A percentile compares a stretch with the other conserved stretches of the same genome.
Conservation (phyloP, 2,329 filamentous ascomycete species). For the Huntiella bhutanensis region DNA sequence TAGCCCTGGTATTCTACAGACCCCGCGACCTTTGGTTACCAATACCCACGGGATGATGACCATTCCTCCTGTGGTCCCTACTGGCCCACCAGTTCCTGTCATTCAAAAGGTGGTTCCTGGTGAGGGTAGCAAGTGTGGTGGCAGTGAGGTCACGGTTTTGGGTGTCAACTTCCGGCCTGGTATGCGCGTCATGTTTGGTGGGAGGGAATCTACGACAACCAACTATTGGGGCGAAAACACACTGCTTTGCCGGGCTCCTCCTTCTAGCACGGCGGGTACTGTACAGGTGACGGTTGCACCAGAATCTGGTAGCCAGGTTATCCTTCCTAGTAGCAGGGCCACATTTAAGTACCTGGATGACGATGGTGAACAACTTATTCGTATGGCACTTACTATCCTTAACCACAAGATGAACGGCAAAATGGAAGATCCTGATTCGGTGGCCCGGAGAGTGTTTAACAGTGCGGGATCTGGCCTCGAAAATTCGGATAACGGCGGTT, state of each 20-base stretch:
- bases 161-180: constrained; percentile 61
- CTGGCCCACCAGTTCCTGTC: constrained; percentile 21
- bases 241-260: constrained; percentile 62
- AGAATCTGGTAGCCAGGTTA: constrained; percentile 11
- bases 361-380: constrained; percentile 47
- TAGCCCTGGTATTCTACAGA: constrained; percentile 33
- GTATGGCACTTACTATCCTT: constrained; percentile 45
- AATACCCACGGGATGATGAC: constrained; percentile 24
- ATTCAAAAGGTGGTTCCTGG: constrained; percentile 72
- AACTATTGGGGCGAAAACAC: constrained; percentile 66
- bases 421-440: constrained; percentile 39
- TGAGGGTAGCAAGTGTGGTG: constrained; percentile 65
- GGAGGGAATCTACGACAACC: constrained; percentile 44
- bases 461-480: constrained; percentile 19
- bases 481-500: constrained; percentile 7
- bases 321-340: constrained; percentile 23
- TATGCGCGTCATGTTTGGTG: constrained; percentile 71
- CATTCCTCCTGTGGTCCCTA: constrained; percentile 4
- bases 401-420: constrained; percentile 45
- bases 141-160: constrained; percentile 71
- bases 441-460: constrained; percentile 42
- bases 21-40: constrained; percentile 24
- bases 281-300: constrained; percentile 44
- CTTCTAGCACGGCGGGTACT: constrained; percentile 44
- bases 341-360: constrained; percentile 60